Evolutionary conservation across 2,329 filamentous ascomycete species (phyloP), one percentile per base, ranked within the genome.

Genomic region (Apiospora aurea): DNA sequence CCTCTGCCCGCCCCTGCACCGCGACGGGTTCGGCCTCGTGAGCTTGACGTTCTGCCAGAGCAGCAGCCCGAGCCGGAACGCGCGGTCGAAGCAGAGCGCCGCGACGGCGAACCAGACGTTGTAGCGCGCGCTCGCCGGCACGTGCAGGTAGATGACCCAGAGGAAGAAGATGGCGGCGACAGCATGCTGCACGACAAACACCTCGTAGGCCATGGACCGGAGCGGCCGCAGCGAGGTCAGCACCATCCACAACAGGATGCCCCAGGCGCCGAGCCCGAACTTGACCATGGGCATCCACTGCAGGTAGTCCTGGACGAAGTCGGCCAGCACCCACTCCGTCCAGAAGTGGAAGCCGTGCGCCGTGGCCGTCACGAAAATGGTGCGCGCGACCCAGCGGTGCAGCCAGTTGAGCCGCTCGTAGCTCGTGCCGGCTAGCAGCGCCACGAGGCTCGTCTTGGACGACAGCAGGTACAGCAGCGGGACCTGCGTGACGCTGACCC

Each of bases 401-500:
- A 93, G 81, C 92, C 92, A 94, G 79, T 93, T 93, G 72, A 94
- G 83, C 11, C 90, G 86, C 81, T 94, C 92, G 77, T 93, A 90
- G 73, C 90, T 90, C 13, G 87, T 86, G 14, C 91, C 92, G 4
- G 87, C 85, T 34, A 94, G 81, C 70, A 86, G 83, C 0, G 89
- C 90, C n/a, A 93, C 81, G 26, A 89, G 77, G 74, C 85, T 90
- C 73, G 86, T 85, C 77, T 91, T 91, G 74, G 87, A 87, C 38
- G 89, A 86, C 18, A 93, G 84, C 2, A 93, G 83, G 76, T 90
- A 92, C 13, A 92, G 82, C 26, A 93, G 82, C 0, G 91, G 91
- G 57, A 93, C 85, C 79, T 93, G 91, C 2, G 87, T 89, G 66
- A 91, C 82, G 13, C 89, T 87, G 38, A 92, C 85, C 91, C 91